Evolutionary conservation across 768 basidiomycete genomes (phyloP).

Genomic region (Pulveroboletus frians): DNA sequence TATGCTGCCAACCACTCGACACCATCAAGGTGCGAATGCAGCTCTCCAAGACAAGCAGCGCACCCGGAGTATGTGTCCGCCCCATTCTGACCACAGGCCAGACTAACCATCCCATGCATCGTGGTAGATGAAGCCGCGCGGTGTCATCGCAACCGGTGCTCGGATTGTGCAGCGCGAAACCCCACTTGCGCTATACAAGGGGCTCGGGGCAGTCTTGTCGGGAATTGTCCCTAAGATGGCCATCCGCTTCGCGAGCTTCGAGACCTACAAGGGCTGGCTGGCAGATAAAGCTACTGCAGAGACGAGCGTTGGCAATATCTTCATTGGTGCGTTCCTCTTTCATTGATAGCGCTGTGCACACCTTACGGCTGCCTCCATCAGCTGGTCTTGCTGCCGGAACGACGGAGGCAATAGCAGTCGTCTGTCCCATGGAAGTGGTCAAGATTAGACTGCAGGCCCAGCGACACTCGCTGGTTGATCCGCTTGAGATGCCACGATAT

Average conservation of each 20-base stretch:
- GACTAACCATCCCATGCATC: neutral
- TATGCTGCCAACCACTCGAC: conserved; percentile 89
- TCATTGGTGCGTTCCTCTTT: conserved; percentile 62
- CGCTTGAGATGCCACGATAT: conserved; percentile 88
- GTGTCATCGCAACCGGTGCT: conserved; percentile 86
- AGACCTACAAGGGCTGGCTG: conserved; percentile 84
- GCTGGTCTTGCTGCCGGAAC: conserved; percentile 93
- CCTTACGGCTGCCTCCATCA: conserved; percentile 28
- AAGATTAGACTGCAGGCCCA: conserved; percentile 98
- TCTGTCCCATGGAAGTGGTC: conserved; percentile 99
- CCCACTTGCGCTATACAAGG: conserved; percentile 94
- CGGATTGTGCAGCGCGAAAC: conserved; percentile 89
- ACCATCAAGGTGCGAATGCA: conserved; percentile 99
- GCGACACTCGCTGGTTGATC: conserved; percentile 94
- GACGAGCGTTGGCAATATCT: conserved; percentile 74
- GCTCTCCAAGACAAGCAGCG: conserved; percentile 72
- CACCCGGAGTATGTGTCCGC: conserved; percentile 68
- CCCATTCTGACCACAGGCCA: neutral
- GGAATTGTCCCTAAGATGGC: conserved; percentile 99
- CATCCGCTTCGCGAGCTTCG: conserved; percentile 96
- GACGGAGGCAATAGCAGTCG: conserved; percentile 92
- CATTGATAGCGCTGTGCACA: neutral
- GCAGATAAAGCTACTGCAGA: conserved; percentile 73
- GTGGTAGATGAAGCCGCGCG: conserved; percentile 82
- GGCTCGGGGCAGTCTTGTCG: conserved; percentile 90